phyloP scores from a whole-genome alignment of 768 basidiomycete genomes.

The Collybia sp. region DNA sequence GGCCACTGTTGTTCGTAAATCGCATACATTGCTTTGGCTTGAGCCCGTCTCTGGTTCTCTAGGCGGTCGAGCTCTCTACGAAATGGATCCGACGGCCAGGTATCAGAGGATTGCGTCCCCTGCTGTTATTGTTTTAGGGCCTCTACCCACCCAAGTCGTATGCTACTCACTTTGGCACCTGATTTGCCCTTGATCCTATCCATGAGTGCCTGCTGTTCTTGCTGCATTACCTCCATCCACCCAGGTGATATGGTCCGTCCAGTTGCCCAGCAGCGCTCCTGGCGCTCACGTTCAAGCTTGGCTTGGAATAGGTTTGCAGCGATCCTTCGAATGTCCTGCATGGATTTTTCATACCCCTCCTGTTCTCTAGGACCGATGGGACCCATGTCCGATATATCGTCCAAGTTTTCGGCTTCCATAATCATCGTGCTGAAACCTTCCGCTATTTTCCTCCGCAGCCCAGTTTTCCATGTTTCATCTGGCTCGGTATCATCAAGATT shows the following conservation, averaged over 20 bases:
- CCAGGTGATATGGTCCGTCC: not conserved
- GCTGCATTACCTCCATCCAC: not conserved
- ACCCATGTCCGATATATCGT: slow-evolving; percentile 42
- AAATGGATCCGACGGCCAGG: no score
- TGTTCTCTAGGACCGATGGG: slow-evolving; percentile 25
- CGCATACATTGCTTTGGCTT: slow-evolving; percentile 50
- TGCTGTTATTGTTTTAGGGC: no score
- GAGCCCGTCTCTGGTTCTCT: slow-evolving; percentile 51
- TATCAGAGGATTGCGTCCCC: no score
- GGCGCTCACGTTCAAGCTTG: not conserved
- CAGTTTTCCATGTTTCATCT: slow-evolving; percentile 50
- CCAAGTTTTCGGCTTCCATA: slow-evolving; percentile 58
- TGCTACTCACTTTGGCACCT: no score
- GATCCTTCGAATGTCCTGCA: not conserved
- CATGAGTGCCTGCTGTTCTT: not conserved
- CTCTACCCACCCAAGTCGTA: no score
- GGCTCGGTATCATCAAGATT: slow-evolving; percentile 40
- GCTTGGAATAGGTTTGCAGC: not conserved
- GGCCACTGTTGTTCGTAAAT: slow-evolving; percentile 62
- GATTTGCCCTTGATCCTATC: not conserved
- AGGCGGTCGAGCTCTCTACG: no score
- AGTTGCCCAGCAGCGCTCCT: not conserved
- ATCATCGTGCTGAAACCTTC: slow-evolving; percentile 35
- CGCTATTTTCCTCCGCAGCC: slow-evolving; percentile 44
- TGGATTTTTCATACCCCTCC: not conserved